Percentiles rank a stretch among this genome's conserved stretches.
Conservation (phyloP, 2,329 filamentous ascomycete species). For the Pseudogymnoascus sp. region DNA sequence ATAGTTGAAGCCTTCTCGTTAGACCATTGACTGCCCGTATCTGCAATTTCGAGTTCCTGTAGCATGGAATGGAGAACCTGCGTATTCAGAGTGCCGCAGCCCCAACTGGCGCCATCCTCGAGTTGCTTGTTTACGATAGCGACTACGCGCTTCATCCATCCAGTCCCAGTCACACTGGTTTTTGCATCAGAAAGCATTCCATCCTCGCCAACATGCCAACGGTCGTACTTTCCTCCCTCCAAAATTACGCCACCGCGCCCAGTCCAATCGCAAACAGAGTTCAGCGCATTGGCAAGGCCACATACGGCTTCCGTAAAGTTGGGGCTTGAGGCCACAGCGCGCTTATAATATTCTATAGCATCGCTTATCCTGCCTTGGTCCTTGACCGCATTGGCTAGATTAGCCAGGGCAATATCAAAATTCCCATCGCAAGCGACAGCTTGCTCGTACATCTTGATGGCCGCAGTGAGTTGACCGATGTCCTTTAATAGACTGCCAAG, state of each 20-base stretch:
- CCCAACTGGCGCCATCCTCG: slow-evolving; percentile 78
- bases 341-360: slow-evolving; percentile 83
- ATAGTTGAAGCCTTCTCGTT: slow-evolving; percentile 28
- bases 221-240: slow-evolving; percentile 65
- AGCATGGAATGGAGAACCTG: slow-evolving; percentile 38
- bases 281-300: slow-evolving; percentile 86
- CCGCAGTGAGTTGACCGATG: slow-evolving; percentile 82
- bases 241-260: slow-evolving; percentile 78
- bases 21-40: slow-evolving; percentile 27
- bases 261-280: slow-evolving; percentile 92
- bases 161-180: slow-evolving; percentile 52
- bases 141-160: slow-evolving; percentile 84
- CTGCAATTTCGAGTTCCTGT: slow-evolving; percentile 25
- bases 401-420: slow-evolving; percentile 94
- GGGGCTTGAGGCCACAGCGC: slow-evolving; percentile 84
- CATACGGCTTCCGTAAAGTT: slow-evolving; percentile 97
- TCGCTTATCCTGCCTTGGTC: slow-evolving; percentile 89
- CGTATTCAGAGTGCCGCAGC: slow-evolving; percentile 58
- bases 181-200: slow-evolving; percentile 74
- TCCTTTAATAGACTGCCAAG: slow-evolving; percentile 92
- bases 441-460: slow-evolving; percentile 95
- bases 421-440: slow-evolving; percentile 87
- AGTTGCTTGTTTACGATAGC: slow-evolving; percentile 87
- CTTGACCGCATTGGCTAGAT: slow-evolving; percentile 94
- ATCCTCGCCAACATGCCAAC: slow-evolving; percentile 84